These are phyloP conservation scores for Fusarium tuaranense DNA, from an alignment of 2,329 filamentous ascomycete species.

Conservation along the genomic window DNA sequence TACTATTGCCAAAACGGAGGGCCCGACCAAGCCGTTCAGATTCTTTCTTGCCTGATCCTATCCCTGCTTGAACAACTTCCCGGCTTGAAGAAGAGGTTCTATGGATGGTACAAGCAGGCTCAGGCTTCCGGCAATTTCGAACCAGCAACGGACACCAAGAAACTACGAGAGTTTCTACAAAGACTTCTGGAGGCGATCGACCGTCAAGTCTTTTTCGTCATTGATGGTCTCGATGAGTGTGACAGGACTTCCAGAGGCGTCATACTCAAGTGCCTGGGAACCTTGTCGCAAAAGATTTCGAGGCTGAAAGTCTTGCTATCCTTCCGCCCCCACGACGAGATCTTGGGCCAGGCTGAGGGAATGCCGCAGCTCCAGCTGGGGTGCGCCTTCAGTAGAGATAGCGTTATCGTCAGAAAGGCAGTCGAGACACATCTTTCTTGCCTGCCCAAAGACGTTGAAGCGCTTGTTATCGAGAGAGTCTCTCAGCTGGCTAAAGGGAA, in stretches of 20 bases:
- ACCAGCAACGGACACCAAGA: slow-evolving; percentile 14
- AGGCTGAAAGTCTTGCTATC: slow-evolving; percentile 31
- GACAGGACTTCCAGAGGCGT: slow-evolving; percentile 36
- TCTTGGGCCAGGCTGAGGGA: slow-evolving; percentile 10
- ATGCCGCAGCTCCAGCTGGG: slow-evolving; percentile 15
- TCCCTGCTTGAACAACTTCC: slow-evolving; percentile 22
- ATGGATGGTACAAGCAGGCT: slow-evolving; percentile 24
- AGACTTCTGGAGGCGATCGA: slow-evolving; percentile 14
- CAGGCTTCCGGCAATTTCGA: slow-evolving; percentile 8
- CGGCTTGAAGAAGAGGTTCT: slow-evolving; percentile 20
- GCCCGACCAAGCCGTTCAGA: slow-evolving; percentile 24
- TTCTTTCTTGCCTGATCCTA: slow-evolving; percentile 10
- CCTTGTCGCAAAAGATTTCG: slow-evolving; percentile 8
- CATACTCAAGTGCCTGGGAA: slow-evolving; percentile 26
- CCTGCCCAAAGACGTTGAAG: slow-evolving; percentile 24
- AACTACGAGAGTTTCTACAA: slow-evolving; percentile 21
- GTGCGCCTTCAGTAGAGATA: slow-evolving; percentile 6
- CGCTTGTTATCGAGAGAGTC: slow-evolving; percentile 22
- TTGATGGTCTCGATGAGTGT: slow-evolving; percentile 47
- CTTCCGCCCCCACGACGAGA: slow-evolving; percentile 14
- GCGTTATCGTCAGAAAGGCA: slow-evolving; percentile 15
- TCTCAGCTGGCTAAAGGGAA: slow-evolving; percentile 30
- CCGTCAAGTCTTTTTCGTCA: slow-evolving; percentile 31
- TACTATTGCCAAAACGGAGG: slow-evolving; percentile 44
- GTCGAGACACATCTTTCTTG: slow-evolving; percentile 12